Evolutionary conservation across 2,329 filamentous ascomycete genomes (phyloP).

Genomic region (Fusarium nisikadoi): DNA sequence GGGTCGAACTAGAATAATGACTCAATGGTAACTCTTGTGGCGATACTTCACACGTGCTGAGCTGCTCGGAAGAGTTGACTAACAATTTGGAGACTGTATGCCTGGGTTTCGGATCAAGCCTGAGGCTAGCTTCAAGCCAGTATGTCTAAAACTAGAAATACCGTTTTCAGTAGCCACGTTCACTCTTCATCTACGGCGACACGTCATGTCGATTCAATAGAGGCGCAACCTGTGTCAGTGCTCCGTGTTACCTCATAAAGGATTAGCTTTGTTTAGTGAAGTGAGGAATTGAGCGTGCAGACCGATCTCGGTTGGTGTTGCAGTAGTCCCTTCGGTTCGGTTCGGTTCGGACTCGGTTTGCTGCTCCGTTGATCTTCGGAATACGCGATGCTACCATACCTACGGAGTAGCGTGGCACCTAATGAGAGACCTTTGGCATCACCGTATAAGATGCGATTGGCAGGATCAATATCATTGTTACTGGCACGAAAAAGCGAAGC

Average conservation of each 20-base stretch:
- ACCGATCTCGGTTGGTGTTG: neutral
- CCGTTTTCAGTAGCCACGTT: neutral
- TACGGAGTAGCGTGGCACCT: neutral
- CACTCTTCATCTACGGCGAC: neutral
- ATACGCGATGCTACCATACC: neutral
- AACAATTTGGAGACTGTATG: neutral
- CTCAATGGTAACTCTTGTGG: too few relatives aligned
- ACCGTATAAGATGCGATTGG: slow-evolving; percentile 16
- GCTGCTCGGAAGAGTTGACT: too few relatives aligned
- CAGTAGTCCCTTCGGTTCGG: neutral
- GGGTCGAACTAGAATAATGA: too few relatives aligned
- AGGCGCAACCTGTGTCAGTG: neutral
- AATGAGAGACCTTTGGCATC: neutral
- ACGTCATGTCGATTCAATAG: too few relatives aligned
- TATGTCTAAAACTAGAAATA: neutral
- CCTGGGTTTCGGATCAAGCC: neutral
- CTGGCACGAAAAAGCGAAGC: neutral
- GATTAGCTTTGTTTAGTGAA: neutral
- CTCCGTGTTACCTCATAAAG: neutral
- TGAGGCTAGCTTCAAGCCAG: neutral
- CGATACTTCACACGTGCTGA: too few relatives aligned
- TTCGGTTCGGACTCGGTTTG: slow-evolving; percentile 30
- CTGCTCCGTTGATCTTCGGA: neutral
- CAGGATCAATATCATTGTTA: neutral
- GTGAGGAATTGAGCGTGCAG: neutral